Evolutionary conservation across 352 stramenopile species (phyloP).

Genomic region (Pythium aristosporum): DNA sequence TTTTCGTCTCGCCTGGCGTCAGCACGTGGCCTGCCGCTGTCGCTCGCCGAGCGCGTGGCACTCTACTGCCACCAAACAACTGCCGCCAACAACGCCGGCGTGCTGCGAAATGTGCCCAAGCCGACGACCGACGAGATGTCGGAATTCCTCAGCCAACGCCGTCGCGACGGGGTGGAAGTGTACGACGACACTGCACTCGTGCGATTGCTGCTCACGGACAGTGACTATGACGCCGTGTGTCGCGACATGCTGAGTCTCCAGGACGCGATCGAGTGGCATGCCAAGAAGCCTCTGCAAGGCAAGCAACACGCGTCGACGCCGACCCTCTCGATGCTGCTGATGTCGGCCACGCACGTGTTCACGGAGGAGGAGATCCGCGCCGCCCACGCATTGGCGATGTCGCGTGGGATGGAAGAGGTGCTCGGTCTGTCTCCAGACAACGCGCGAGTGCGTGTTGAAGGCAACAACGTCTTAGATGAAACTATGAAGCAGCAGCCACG

Average conservation of each 20-base stretch:
- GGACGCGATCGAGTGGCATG: slow-evolving; percentile 17
- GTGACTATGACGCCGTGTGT: slow-evolving; percentile 20
- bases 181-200: slow-evolving; percentile 12
- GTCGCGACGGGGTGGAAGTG: background rate
- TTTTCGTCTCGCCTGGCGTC: slow-evolving; percentile 7
- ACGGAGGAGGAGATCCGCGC: slow-evolving; percentile 2
- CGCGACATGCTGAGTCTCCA: slow-evolving; percentile 13
- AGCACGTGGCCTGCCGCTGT: slow-evolving; percentile 1
- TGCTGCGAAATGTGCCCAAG: slow-evolving; percentile 16
- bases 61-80: slow-evolving; percentile 20
- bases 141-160: slow-evolving; percentile 2
- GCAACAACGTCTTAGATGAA: too few species aligned
- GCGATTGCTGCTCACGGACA: slow-evolving; percentile 15
- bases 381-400: background rate
- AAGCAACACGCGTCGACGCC: background rate
- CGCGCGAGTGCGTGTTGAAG: too few species aligned
- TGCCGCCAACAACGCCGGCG: slow-evolving; percentile 19
- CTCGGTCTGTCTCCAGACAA: background rate
- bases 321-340: slow-evolving; percentile 5
- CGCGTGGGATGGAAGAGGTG: background rate
- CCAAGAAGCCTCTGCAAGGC: background rate
- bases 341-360: slow-evolving; percentile 17
- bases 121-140: slow-evolving; percentile 15
- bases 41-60: slow-evolving; percentile 15
- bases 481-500: too few species aligned